A percentile compares a stretch with the other conserved stretches of the same genome.
Evolutionary conservation across 495 filamentous ascomycete genomes (phyloP).

Genomic region (Neurospora tetraspora): DNA sequence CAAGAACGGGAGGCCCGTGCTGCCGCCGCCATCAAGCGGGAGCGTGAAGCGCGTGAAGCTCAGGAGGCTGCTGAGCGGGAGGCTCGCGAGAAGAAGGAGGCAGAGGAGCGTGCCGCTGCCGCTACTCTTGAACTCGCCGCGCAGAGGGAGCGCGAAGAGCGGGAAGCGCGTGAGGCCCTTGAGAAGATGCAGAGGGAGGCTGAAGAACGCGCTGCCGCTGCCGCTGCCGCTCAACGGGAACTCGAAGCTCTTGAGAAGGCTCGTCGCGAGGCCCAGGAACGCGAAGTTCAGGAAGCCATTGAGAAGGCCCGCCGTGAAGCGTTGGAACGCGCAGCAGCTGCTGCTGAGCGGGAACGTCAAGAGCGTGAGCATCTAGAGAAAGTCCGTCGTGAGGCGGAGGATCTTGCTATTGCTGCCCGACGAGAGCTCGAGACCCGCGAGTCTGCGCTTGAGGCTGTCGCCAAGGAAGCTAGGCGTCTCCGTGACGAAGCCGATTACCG

Average conservation of each 20-base stretch:
- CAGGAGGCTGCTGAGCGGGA: background rate
- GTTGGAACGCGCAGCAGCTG: background rate
- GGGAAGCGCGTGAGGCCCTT: background rate
- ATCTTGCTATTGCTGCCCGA: background rate
- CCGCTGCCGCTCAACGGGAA: background rate
- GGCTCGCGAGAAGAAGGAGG: background rate
- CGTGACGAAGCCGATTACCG: slow-evolving; percentile 18
- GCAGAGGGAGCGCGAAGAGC: background rate
- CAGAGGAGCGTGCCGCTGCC: background rate
- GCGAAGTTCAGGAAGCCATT: background rate
- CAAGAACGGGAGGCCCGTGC: background rate
- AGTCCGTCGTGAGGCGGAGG: background rate
- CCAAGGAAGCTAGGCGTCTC: slow-evolving; percentile 11
- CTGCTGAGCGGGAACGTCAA: background rate
- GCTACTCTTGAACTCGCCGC: background rate
- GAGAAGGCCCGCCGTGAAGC: background rate
- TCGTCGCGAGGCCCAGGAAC: background rate
- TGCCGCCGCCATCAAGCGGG: background rate
- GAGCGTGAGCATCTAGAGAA: background rate
- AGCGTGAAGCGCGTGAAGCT: background rate
- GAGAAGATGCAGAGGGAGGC: background rate
- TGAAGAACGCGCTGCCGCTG: background rate
- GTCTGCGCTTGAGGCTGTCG: background rate
- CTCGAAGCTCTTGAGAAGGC: background rate
- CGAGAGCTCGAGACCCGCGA: background rate